Conservation (phyloP, 306 rosid species). For the Bauhinia variegata region DNA sequence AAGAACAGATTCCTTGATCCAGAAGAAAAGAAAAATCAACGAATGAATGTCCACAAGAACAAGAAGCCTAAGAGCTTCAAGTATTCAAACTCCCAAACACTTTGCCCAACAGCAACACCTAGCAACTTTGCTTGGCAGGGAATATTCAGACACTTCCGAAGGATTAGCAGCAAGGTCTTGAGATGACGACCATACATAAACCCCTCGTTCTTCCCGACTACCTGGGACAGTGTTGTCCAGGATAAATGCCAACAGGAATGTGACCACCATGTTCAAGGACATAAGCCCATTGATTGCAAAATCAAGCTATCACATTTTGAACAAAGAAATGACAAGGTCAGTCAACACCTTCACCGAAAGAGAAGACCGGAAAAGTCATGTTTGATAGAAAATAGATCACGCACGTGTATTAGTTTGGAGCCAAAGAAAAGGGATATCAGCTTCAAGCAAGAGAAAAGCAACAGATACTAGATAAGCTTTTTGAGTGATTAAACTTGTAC, state of each 20-base stretch:
- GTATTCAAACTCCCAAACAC: slow-evolving; percentile 53
- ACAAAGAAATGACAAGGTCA: slow-evolving; percentile 37
- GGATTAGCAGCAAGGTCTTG: slow-evolving; percentile 68
- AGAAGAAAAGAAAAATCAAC: slow-evolving; percentile 24
- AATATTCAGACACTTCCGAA: slow-evolving; percentile 62
- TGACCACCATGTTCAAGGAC: slow-evolving; percentile 97
- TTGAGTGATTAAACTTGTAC: slow-evolving; percentile 1
- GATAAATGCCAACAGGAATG: slow-evolving; percentile 69
- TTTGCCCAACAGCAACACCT: slow-evolving; percentile 54
- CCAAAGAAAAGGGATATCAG: background rate
- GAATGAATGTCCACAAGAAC: slow-evolving; percentile 1
- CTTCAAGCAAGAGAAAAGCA: slow-evolving; percentile 10
- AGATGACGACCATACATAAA: slow-evolving; percentile 64
- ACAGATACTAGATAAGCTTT: background rate
- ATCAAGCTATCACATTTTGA: slow-evolving; percentile 65
- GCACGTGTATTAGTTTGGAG: background rate
- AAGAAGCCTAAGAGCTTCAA: background rate
- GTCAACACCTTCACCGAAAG: slow-evolving; percentile 21
- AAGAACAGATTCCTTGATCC: background rate
- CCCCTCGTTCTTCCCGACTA: slow-evolving; percentile 79
- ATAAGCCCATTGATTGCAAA: slow-evolving; percentile 77
- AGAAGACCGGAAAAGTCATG: background rate
- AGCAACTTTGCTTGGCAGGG: slow-evolving; percentile 61
- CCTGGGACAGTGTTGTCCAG: slow-evolving; percentile 93
- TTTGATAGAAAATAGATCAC: slow-evolving; percentile 7